Evolutionary conservation across 2,329 filamentous ascomycete species (phyloP).

Genomic region (Epichloe baconii): DNA sequence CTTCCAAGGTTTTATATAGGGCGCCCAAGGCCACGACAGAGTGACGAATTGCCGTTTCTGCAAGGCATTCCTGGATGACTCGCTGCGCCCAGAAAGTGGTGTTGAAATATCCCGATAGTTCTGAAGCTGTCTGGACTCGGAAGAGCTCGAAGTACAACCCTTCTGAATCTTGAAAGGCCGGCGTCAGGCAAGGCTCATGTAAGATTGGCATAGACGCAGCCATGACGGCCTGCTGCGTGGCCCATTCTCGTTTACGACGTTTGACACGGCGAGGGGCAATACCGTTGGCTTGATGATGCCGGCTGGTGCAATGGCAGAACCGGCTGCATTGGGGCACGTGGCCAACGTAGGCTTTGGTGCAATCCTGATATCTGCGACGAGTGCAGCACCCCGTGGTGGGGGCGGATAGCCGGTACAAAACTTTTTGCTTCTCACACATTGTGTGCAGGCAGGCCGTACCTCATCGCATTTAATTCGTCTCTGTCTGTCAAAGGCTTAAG

Average conservation of each 20-base stretch:
- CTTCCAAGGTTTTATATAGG: conserved; percentile 53
- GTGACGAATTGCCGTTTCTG: conserved; percentile 47
- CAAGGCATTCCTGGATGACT: conserved; percentile 50
- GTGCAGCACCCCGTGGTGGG: conserved; percentile 33
- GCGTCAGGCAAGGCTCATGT: conserved; percentile 28
- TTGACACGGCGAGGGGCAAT: conserved; percentile 20
- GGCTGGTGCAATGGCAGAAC: conserved; percentile 4
- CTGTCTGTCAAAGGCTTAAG: conserved; percentile 26
- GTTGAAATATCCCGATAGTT: conserved; percentile 55
- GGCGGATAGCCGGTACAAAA: conserved; percentile 50
- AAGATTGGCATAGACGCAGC: conserved; percentile 14
- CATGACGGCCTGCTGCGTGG: not conserved
- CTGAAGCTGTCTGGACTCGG: conserved; percentile 44
- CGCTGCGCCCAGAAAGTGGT: conserved; percentile 50
- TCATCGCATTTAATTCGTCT: conserved; percentile 57
- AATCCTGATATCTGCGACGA: conserved; percentile 34
- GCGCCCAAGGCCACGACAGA: conserved; percentile 54
- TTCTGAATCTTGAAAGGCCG: conserved; percentile 39
- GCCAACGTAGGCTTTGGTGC: conserved; percentile 31
- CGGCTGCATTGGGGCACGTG: conserved; percentile 10
- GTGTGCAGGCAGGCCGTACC: conserved; percentile 43
- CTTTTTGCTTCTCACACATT: conserved; percentile 46
- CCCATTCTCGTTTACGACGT: conserved; percentile 6
- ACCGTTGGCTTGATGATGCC: conserved; percentile 12
- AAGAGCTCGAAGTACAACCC: conserved; percentile 50